Base-by-base conservation (phyloP, 371 early-diverging fungal species). In the Lichtheimia ramosa region DNA sequence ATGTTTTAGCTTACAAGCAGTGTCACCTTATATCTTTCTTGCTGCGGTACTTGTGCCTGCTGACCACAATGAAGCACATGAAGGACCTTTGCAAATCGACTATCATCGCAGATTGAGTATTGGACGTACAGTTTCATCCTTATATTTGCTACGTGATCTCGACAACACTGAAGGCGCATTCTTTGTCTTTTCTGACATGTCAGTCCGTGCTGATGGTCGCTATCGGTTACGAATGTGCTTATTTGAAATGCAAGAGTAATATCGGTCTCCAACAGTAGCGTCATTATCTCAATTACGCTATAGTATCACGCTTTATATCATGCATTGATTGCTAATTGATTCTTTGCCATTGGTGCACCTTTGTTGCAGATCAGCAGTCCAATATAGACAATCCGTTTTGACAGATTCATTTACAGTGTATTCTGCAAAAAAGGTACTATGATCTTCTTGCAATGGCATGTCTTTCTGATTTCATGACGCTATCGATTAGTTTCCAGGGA, bases 111-210 rank as follows among this genome's bases (percentile, higher is more conserved):
- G 51, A 51, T 25, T 73, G 18, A 71, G 71, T 2, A 76, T 86
- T 3, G 90, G 90, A 7, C 56, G 85, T 14, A 73, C 84, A 28
- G 87, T 85, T 13, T 86, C 87, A 5, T 85, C 87, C 1, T 59
- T 86, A 12, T 85, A 84, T 58, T 70, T 83, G 0, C 61, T 89
- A 41, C 71, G 79, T 55, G 88, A 88, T 56, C 55, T 85, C 46
- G 83, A 86, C 60, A 68, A 77, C 34, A 54, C 54, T 1, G 92
- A 93, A 54, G 95, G 93, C n/a, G 94, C 90, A 8, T 96, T 94
- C 70, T 96, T 96, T 74, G 95, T 96, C 10, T 97, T 96, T 73
- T 92, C 94, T 5, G 98, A 97, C 60, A 77, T 97, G 34, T 92
- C 92, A 15, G 92, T 95, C 4, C 79, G 97, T 16, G 86, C 89